Percentiles rank a stretch among this genome's conserved stretches.
phyloP scores from a whole-genome alignment of 805 yeast species.

The Schwanniomyces vanrijiae region DNA sequence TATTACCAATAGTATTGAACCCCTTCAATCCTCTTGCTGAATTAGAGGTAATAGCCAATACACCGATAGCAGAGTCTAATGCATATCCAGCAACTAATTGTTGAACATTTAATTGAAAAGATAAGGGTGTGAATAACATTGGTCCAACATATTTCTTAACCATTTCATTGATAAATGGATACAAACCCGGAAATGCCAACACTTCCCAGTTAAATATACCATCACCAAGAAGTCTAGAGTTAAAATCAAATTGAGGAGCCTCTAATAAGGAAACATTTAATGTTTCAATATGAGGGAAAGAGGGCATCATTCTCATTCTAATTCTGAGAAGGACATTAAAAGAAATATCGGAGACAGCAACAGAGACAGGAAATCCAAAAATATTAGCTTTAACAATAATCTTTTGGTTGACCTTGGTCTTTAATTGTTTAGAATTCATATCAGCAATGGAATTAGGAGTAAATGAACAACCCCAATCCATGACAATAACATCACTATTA shows the following conservation, averaged over 20 bases:
- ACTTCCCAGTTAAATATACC: constrained; percentile 84
- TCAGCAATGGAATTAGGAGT: constrained; percentile 90
- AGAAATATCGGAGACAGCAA: constrained; percentile 76
- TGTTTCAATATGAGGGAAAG: constrained; percentile 93
- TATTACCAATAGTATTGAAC: constrained; percentile 67
- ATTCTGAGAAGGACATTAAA: constrained; percentile 75
- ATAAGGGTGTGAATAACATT: constrained; percentile 82
- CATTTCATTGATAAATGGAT: constrained; percentile 80
- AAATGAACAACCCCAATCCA: constrained; percentile 95
- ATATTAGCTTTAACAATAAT: constrained; percentile 72
- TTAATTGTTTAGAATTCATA: constrained; percentile 79
- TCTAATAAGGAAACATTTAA: constrained; percentile 82
- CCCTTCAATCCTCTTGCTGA: constrained; percentile 70
- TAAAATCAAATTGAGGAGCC: constrained; percentile 87
- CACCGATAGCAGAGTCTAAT: constrained; percentile 80
- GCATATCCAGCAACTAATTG: constrained; percentile 85
- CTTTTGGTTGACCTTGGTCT: constrained; percentile 80
- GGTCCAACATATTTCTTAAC: constrained; percentile 86
- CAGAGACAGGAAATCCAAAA: constrained; percentile 83
- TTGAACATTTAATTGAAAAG: constrained; percentile 90
- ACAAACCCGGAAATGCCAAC: constrained; percentile 83
- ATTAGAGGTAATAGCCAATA: constrained; percentile 66
- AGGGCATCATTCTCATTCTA: constrained; percentile 82
- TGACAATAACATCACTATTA: constrained; percentile 88
- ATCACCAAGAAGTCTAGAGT: constrained; percentile 73